phyloP scores from a whole-genome alignment of 169 alveolate genomes.

The Eimeria falciformis region DNA sequence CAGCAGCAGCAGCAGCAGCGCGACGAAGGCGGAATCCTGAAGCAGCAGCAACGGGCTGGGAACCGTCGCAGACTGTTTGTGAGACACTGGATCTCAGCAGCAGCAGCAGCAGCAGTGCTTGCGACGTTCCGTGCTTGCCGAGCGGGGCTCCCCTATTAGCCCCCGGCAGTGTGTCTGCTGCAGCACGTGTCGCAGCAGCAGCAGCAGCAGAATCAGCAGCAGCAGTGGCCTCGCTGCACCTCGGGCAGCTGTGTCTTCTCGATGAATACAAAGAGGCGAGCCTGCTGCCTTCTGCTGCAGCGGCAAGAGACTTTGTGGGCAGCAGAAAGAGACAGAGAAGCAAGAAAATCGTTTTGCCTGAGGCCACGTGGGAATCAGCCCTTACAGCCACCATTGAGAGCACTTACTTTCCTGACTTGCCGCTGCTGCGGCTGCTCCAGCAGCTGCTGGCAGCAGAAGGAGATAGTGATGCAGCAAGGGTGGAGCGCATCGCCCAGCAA shows the following conservation, averaged over 20 bases:
- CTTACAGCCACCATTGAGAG: constrained; percentile 30
- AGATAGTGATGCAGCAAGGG: not conserved
- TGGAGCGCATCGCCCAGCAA: not conserved
- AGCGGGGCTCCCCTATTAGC: not conserved
- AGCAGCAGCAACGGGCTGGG: constrained; percentile 52
- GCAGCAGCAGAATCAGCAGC: constrained; percentile 27
- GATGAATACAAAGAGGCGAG: not conserved
- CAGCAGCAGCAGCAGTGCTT: constrained; percentile 11
- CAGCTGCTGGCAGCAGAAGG: constrained; percentile 69
- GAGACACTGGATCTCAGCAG: not conserved
- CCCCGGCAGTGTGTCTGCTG: not conserved
- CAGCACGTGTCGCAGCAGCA: not conserved
- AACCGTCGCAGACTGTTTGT: not conserved
- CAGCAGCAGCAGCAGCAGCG: constrained; percentile 53
- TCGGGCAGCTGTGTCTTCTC: constrained; percentile 53
- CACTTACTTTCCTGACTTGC: constrained; percentile 65
- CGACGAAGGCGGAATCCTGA: constrained; percentile 20
- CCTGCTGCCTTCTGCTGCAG: constrained; percentile 25
- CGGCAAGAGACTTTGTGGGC: not conserved
- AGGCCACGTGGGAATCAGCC: constrained; percentile 19
- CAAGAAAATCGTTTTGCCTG: not conserved
- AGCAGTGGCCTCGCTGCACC: constrained; percentile 21
- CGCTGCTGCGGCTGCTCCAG: constrained; percentile 67
- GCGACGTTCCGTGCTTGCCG: not conserved
- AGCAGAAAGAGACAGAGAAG: constrained; percentile 3